These are phyloP conservation scores for Aspergillus kassunensis DNA, from an alignment of 495 filamentous ascomycete genomes.

Conservation along the genomic window DNA sequence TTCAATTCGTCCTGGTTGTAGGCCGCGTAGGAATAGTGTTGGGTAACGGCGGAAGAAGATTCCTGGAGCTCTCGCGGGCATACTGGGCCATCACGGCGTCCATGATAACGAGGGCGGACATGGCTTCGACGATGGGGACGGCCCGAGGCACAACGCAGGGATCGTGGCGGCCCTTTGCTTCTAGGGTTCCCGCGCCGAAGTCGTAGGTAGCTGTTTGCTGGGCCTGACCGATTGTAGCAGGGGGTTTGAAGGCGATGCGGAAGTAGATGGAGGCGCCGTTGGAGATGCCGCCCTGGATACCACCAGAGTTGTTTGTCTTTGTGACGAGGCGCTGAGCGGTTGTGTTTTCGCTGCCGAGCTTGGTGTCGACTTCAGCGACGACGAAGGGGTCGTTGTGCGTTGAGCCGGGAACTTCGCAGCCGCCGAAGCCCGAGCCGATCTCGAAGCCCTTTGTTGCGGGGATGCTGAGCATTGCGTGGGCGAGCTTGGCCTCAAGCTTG, in stretches of 20 bases:
- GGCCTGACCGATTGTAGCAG: conserved; percentile 91
- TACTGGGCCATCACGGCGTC: conserved; percentile 89
- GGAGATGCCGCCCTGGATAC: conserved; percentile 94
- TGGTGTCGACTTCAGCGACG: conserved; percentile 43
- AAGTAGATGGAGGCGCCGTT: conserved; percentile 97
- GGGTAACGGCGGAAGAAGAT: conserved; percentile 37
- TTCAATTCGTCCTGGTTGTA: conserved; percentile 11
- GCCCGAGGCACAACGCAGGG: conserved; percentile 93
- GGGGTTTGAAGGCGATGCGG: conserved; percentile 90
- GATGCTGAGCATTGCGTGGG: conserved; percentile 95
- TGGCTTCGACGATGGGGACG: conserved; percentile 93
- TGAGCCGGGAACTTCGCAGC: conserved; percentile 83
- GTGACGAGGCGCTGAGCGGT: conserved; percentile 66
- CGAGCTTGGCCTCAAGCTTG: conserved; percentile 91
- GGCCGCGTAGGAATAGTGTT: conserved; percentile 35
- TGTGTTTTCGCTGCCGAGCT: conserved; percentile 22
- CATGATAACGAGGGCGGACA: conserved; percentile 88
- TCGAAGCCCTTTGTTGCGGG: conserved; percentile 97
- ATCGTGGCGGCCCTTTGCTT: conserved; percentile 94
- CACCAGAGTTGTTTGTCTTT: conserved; percentile 93
- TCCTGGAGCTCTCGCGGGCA: conserved; percentile 52
- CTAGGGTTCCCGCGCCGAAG: conserved; percentile 68
- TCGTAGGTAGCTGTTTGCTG: conserved; percentile 83
- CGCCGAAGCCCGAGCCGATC: conserved; percentile 89
- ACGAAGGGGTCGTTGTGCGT: conserved; percentile 93